These are phyloP conservation scores for Xylaria venustula DNA, from an alignment of 495 filamentous ascomycete species.

Conservation along the genomic window DNA sequence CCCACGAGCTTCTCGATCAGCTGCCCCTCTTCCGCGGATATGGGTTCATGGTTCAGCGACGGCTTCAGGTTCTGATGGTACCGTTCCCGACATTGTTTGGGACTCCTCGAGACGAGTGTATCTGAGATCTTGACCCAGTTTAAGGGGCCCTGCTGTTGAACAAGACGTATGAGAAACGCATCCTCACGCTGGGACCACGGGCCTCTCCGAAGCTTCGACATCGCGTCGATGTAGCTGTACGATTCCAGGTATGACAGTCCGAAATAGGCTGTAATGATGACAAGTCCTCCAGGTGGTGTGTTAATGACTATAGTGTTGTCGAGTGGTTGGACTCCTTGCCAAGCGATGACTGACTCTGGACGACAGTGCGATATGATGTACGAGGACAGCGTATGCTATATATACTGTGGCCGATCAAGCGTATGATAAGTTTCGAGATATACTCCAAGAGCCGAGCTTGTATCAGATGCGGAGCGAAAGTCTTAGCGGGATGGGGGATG, in stretches of 20 bases:
- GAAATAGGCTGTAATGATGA: no score
- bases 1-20: conserved; percentile 78
- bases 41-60: conserved; percentile 83
- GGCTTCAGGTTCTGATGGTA: conserved; percentile 97
- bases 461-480: not conserved
- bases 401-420: not conserved
- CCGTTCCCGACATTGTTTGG: conserved; percentile 95
- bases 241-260: no score
- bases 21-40: conserved; percentile 83
- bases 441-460: not conserved
- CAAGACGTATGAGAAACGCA: conserved; percentile 65
- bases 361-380: not conserved
- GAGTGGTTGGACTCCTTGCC: not conserved
- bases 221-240: conserved; percentile 51
- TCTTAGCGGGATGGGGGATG: not conserved
- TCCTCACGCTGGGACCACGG: conserved; percentile 90
- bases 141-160: conserved; percentile 71
- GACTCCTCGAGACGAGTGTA: conserved; percentile 71
- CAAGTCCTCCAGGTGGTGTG: not conserved
- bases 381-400: no score
- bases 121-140: conserved; percentile 93
- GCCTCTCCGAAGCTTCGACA: conserved; percentile 58
- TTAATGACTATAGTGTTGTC: not conserved
- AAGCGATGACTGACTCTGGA: not conserved
- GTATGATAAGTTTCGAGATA: not conserved